Evolutionary conservation across 73 alveolate species (phyloP).

Genomic region (Paramecium sonneborni): DNA sequence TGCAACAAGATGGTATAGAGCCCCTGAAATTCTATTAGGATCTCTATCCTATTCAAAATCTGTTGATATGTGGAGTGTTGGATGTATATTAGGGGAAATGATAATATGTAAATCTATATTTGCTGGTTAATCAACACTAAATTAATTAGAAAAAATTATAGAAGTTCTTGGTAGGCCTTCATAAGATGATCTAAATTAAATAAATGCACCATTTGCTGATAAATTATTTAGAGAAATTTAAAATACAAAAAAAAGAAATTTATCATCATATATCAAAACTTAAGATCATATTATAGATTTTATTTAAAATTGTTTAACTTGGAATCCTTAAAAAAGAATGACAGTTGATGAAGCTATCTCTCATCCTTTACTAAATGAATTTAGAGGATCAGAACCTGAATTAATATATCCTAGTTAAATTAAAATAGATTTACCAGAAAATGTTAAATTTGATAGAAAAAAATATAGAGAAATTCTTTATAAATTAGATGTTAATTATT

Average conservation of each 20-base stretch:
- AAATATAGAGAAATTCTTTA: conserved; percentile 31
- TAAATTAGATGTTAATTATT: background rate
- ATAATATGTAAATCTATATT: conserved; percentile 83
- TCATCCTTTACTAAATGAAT: conserved; percentile 78
- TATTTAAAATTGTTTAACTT: conserved; percentile 73
- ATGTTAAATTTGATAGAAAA: background rate
- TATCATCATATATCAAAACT: conserved; percentile 66
- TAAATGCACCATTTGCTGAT: conserved; percentile 65
- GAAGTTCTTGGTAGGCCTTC: conserved; percentile 90
- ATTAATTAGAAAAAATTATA: conserved; percentile 84
- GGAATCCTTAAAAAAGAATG: conserved; percentile 88
- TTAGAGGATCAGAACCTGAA: conserved; percentile 47
- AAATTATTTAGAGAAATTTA: conserved; percentile 18
- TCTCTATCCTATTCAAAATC: conserved; percentile 63
- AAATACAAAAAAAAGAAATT: conserved; percentile 60
- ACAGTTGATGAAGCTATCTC: conserved; percentile 89
- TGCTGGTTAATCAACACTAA: conserved; percentile 86
- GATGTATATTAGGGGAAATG: conserved; percentile 93
- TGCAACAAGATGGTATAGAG: conserved; percentile 91
- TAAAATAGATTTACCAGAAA: background rate
- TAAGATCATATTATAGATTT: conserved; percentile 76
- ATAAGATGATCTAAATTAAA: conserved; percentile 67
- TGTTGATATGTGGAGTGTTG: conserved; percentile 94
- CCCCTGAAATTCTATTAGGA: conserved; percentile 84
- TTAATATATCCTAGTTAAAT: background rate